A percentile compares a stretch with the other conserved stretches of the same genome.
Evolutionary conservation across 768 basidiomycete species (phyloP).

Genomic region (Termitomyces sp.): DNA sequence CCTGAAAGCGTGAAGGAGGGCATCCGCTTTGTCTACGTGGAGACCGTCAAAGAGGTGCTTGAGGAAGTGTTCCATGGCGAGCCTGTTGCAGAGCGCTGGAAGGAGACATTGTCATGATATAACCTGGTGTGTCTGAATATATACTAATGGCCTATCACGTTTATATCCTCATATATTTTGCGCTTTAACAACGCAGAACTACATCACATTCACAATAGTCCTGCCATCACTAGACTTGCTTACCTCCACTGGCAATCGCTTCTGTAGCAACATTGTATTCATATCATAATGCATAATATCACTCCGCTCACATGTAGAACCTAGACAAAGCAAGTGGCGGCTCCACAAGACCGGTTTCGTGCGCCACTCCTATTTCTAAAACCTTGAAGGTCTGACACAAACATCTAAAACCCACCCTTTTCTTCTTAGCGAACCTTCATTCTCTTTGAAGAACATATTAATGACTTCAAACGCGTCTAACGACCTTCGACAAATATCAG

Average conservation of each 20-base stretch:
- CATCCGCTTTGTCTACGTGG: conserved; percentile 93
- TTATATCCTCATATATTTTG: not conserved
- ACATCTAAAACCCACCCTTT: not conserved
- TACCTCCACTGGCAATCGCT: conserved; percentile 8
- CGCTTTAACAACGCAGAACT: not conserved
- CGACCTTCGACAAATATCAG: not conserved
- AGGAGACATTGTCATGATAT: conserved; percentile 40
- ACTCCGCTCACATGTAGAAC: not conserved
- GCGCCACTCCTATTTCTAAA: not conserved
- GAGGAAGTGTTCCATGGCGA: conserved; percentile 78
- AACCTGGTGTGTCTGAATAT: conserved; percentile 7
- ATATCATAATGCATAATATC: conserved; percentile 13
- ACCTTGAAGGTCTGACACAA: not conserved
- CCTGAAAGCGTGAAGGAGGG: conserved; percentile 94
- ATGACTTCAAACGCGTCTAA: not conserved
- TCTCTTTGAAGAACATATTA: not conserved
- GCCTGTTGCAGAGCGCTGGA: conserved; percentile 59
- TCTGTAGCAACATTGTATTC: conserved; percentile 15
- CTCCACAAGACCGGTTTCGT: not conserved
- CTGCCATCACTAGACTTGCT: conserved; percentile 11
- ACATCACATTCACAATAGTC: conserved; percentile 1
- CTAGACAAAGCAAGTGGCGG: not conserved
- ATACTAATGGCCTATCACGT: not conserved
- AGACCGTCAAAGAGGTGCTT: conserved; percentile 87
- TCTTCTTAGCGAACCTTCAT: too few species aligned